Base-by-base conservation (phyloP, 2,329 filamentous ascomycete genomes). In the Aspergillus vadensis region DNA sequence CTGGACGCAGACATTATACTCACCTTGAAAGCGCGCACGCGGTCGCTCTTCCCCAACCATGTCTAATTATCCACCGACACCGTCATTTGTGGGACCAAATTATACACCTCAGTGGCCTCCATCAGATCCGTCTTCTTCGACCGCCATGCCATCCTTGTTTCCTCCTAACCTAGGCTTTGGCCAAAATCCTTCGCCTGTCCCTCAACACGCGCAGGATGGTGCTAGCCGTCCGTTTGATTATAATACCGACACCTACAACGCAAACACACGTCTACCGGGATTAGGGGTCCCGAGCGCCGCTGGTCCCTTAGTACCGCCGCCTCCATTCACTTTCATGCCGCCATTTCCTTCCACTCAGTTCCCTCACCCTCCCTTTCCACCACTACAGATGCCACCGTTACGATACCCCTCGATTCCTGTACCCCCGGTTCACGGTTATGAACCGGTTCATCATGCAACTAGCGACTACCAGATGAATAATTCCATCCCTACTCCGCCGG, bases 21-120 rank as follows among this genome's bases (percentile, higher is more conserved):
- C 19, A 53, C 30, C 17, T 41, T 21, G 49, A 27, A 21, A 41
- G 25, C 38, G 32, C 38, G 51, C 17, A 44, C 54, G 43, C 52
- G 19, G 39, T 19, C 27, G 14, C 52, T 25, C 15, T 58, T 32
- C 52, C 43, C 44, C 41, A 23, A 71, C 56, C 53, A 83, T 83
- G 81, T 79, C 81, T 53, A 77, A 80, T 61, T 81, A 83, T 71
- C 79, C 79, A 58, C 71, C 74, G 61, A 76, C 76, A 48, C 77
- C 80, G 41, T 71, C 78, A 15, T 82, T 79, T 66, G 78, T 78
- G 61, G 73, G 70, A 30, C 65, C 70, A 60, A 41, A 67, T 61
- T 74, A 77, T 60, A 67, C 72, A 51, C 73, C 69, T 51, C 76
- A 74, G 64, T 80, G 74, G 74, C 70, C 72, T 66, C 66, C 70